phyloP scores from a whole-genome alignment of 2,329 filamentous ascomycete species.

The Tolypocladium cylindrosporum region DNA sequence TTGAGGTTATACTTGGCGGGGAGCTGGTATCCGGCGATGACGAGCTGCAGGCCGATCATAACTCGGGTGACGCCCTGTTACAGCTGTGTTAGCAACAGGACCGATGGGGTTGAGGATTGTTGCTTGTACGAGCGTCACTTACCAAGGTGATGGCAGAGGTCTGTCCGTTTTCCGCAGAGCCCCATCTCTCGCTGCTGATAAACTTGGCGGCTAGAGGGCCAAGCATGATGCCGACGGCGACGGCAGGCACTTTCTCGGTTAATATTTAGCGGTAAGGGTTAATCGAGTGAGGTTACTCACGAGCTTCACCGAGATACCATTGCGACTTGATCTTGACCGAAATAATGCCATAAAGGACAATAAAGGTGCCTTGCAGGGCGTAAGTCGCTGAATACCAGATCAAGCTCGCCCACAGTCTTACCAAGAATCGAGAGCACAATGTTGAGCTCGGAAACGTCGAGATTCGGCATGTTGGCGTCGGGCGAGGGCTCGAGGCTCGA shows the following conservation, averaged over 20 bases:
- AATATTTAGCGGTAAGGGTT: background rate
- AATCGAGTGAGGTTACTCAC: slow-evolving; percentile 20
- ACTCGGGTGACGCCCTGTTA: slow-evolving; percentile 40
- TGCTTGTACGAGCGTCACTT: background rate
- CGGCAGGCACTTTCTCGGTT: slow-evolving; percentile 37
- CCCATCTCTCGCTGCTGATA: slow-evolving; percentile 28
- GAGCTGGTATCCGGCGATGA: slow-evolving; percentile 53
- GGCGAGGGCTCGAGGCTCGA: background rate
- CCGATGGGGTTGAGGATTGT: background rate
- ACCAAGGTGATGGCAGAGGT: slow-evolving; percentile 29
- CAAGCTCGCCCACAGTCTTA: slow-evolving; percentile 12
- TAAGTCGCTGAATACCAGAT: background rate
- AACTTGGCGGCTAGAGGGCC: slow-evolving; percentile 46
- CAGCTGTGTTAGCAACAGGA: background rate
- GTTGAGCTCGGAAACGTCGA: slow-evolving; percentile 42
- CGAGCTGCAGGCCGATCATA: slow-evolving; percentile 52
- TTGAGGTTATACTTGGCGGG: slow-evolving; percentile 42
- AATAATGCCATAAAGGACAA: slow-evolving; percentile 36
- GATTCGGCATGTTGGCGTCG: slow-evolving; percentile 5
- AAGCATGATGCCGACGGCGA: slow-evolving; percentile 41
- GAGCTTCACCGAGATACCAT: slow-evolving; percentile 45
- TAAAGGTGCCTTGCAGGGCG: slow-evolving; percentile 30
- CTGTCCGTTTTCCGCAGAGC: slow-evolving; percentile 14
- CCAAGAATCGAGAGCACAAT: slow-evolving; percentile 36
- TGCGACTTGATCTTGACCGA: slow-evolving; percentile 41